Conservation (phyloP, 495 filamentous ascomycete species). For the Pyronema domesticum region DNA sequence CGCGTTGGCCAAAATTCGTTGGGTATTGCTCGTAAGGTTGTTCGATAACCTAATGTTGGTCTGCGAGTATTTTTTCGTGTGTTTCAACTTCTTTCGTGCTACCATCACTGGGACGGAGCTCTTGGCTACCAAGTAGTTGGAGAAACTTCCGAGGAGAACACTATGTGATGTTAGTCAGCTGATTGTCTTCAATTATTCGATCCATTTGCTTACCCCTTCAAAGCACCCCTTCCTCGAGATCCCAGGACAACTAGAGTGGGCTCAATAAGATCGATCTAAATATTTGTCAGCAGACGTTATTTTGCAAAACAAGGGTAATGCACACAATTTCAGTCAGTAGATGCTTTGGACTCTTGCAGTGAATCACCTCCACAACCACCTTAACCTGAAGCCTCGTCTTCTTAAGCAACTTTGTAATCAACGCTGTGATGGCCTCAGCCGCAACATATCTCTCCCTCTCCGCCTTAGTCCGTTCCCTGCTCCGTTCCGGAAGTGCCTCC, state of each 20-base stretch:
- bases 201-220: conserved; percentile 60
- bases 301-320: conserved; percentile 8
- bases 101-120: conserved; percentile 94
- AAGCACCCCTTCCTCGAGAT: conserved; percentile 67
- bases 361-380: conserved; percentile 84
- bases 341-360: conserved; percentile 88
- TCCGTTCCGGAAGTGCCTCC: conserved; percentile 11
- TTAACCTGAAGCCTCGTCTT: conserved; percentile 83
- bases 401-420: conserved; percentile 63
- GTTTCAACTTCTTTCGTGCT: conserved; percentile 59
- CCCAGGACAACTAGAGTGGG: conserved; percentile 91
- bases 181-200: background rate
- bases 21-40: conserved; percentile 33
- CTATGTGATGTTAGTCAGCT: conserved; percentile 28
- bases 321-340: conserved; percentile 62
- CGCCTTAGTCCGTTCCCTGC: conserved; percentile 32
- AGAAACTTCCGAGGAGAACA: conserved; percentile 79
- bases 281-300: conserved; percentile 3
- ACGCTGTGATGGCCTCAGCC: conserved; percentile 55
- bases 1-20: conserved; percentile 32
- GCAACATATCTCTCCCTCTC: conserved; percentile 66
- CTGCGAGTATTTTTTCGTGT: conserved; percentile 47
- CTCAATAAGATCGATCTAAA: conserved; percentile 67
- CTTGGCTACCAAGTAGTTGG: conserved; percentile 90
- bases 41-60: conserved; percentile 37